Evolutionary conservation across 78 protist genomes (phyloP), one percentile per base, ranked within the genome.

Genomic region (Tieghemostelium lacteum): DNA sequence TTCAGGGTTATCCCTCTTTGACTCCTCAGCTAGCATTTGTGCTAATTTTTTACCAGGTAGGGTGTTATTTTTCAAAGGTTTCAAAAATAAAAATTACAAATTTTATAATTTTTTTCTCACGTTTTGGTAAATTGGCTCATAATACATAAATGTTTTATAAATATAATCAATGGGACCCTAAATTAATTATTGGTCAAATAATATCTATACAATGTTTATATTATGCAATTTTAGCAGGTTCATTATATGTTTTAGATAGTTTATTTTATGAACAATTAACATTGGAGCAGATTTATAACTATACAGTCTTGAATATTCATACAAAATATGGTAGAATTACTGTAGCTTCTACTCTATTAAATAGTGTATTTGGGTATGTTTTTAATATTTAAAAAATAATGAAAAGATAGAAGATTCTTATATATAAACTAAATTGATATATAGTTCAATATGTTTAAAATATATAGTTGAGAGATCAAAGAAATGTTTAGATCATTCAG

Each of bases 61-160:
- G 12, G 54, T 49, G 54, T 49, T 49, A 49, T 49, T 12, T 12
- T 49, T n/a, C n/a, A n/a, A n/a, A n/a, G n/a, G n/a, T n/a, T n/a
- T n/a, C n/a, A n/a, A n/a, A n/a, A n/a, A n/a, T n/a, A n/a, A n/a
- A n/a, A n/a, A n/a, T n/a, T n/a, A n/a, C n/a, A n/a, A n/a, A n/a
- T n/a, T n/a, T n/a, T n/a, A n/a, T n/a, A n/a, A n/a, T n/a, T n/a
- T n/a, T n/a, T n/a, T n/a, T n/a, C n/a, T n/a, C n/a, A n/a, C n/a
- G n/a, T n/a, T n/a, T n/a, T n/a, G n/a, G n/a, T n/a, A n/a, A n/a
- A n/a, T n/a, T n/a, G n/a, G n/a, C n/a, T n/a, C n/a, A n/a, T n/a
- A n/a, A n/a, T n/a, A n/a, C n/a, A n/a, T n/a, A n/a, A n/a, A 80
- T 80, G 88, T 80, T 80, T 80, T 80, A 80, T 80, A 80, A 80